These are phyloP conservation scores for Talaromyces trachyspermus DNA, from an alignment of 495 filamentous ascomycete genomes.

Conservation along the genomic window DNA sequence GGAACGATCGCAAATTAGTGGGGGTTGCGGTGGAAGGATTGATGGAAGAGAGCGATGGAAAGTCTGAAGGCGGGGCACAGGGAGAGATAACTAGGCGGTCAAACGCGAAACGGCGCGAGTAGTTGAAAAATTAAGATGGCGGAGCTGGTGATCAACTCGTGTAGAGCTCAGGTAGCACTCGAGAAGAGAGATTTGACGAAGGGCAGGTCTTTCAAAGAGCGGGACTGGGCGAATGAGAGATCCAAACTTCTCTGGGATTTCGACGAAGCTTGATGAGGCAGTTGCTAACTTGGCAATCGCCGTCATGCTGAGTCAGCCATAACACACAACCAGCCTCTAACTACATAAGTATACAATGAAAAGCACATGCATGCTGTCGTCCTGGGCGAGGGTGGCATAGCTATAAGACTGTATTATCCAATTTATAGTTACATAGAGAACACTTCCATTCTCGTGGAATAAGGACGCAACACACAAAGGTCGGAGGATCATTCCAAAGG, in stretches of 20 bases:
- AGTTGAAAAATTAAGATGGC: not conserved
- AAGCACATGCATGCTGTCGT: too few species aligned
- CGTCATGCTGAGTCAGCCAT: constrained; percentile 9
- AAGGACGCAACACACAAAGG: too few species aligned
- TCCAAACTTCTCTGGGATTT: not conserved
- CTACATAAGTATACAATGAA: too few species aligned
- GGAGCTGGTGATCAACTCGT: not conserved
- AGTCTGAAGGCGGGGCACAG: constrained; percentile 8
- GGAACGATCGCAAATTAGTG: constrained; percentile 1
- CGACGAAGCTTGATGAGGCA: not conserved
- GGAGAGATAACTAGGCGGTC: constrained; percentile 7
- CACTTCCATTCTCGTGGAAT: too few species aligned
- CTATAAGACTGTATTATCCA: too few species aligned
- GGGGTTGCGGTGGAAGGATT: constrained; percentile 5
- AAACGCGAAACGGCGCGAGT: constrained; percentile 1
- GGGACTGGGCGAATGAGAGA: not conserved
- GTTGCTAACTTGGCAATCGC: not conserved
- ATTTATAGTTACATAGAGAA: too few species aligned
- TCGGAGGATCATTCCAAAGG: too few species aligned
- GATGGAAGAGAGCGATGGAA: constrained; percentile 1
- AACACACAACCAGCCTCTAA: not conserved
- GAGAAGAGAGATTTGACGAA: not conserved
- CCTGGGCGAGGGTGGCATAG: too few species aligned
- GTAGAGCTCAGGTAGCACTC: not conserved
- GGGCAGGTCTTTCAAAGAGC: not conserved